These are phyloP conservation scores for Phialocephala sp. DNA, from an alignment of 2,329 filamentous ascomycete species.

Conservation along the genomic window DNA sequence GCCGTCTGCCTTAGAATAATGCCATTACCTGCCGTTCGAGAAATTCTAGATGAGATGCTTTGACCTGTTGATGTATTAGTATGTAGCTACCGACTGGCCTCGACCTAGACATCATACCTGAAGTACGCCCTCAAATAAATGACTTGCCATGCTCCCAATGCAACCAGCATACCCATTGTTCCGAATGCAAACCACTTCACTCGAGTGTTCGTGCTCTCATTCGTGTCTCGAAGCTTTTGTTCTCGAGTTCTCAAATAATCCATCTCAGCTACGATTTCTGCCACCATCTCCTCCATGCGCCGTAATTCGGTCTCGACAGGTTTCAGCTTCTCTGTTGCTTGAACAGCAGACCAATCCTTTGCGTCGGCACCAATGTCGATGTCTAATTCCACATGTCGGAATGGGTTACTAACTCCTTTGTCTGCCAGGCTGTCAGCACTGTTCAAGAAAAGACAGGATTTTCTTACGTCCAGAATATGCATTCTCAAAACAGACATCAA, in stretches of 20 bases:
- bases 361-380: constrained; percentile 57
- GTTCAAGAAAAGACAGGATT: neutral
- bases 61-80: constrained; percentile 52
- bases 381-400: constrained; percentile 64
- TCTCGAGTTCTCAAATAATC: constrained; percentile 90
- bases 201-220: constrained; percentile 98
- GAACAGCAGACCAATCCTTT: constrained; percentile 97
- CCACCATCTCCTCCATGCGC: constrained; percentile 87
- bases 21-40: constrained; percentile 18
- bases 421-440: constrained; percentile 26
- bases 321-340: constrained; percentile 96
- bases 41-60: constrained; percentile 69
- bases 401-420: constrained; percentile 44
- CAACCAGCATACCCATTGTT: constrained; percentile 90
- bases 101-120: constrained; percentile 57
- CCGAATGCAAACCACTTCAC: constrained; percentile 98
- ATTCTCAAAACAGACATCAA: constrained; percentile 98
- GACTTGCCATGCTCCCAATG: constrained; percentile 94
- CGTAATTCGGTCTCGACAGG: constrained; percentile 94
- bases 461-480: constrained; percentile 71
- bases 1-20: constrained; percentile 26
- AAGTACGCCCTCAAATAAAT: constrained; percentile 98
- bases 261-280: constrained; percentile 92
- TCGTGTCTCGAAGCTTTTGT: constrained; percentile 96
- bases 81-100: neutral